Conservation (phyloP, 345 rosid species). For the Dimocarpus longan region DNA sequence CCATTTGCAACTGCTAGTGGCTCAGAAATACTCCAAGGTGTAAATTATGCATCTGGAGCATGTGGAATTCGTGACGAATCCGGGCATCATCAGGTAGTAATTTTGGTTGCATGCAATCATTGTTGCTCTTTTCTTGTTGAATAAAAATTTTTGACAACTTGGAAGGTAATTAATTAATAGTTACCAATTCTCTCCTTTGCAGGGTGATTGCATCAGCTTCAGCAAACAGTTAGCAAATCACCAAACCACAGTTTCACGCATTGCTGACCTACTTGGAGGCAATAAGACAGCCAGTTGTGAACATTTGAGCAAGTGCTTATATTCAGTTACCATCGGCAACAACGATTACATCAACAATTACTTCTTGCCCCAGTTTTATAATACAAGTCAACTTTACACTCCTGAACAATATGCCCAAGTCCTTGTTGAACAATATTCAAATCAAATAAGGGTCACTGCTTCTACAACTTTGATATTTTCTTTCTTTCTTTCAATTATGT, state of each 20-base stretch:
- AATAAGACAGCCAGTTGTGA: background rate
- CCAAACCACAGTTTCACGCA: constrained; percentile 11
- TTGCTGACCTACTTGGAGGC: constrained; percentile 12
- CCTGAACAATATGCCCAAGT: constrained; percentile 24
- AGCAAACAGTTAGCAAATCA: constrained; percentile 43
- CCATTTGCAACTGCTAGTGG: constrained; percentile 21
- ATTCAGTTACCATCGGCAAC: constrained; percentile 38
- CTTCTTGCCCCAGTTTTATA: constrained; percentile 26
- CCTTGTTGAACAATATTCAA: constrained; percentile 26
- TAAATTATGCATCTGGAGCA: constrained; percentile 60
- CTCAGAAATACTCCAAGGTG: constrained; percentile 41
- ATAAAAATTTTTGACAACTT: too few relatives aligned
- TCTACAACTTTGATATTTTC: background rate
- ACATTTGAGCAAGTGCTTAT: constrained; percentile 37
- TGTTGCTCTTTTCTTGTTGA: background rate
- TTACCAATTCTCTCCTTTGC: background rate
- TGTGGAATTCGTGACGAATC: constrained; percentile 60
- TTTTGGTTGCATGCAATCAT: too few relatives aligned
- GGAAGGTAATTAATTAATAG: background rate
- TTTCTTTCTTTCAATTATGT: background rate
- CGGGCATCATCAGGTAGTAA: constrained; percentile 27
- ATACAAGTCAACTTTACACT: constrained; percentile 14
- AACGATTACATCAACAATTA: constrained; percentile 54
- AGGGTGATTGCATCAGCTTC: constrained; percentile 55
- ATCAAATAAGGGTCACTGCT: constrained; percentile 29